A percentile compares a stretch with the other conserved stretches of the same genome.
phyloP scores from a whole-genome alignment of 2,329 filamentous ascomycete species.

The Ascosphaera acerosa region DNA sequence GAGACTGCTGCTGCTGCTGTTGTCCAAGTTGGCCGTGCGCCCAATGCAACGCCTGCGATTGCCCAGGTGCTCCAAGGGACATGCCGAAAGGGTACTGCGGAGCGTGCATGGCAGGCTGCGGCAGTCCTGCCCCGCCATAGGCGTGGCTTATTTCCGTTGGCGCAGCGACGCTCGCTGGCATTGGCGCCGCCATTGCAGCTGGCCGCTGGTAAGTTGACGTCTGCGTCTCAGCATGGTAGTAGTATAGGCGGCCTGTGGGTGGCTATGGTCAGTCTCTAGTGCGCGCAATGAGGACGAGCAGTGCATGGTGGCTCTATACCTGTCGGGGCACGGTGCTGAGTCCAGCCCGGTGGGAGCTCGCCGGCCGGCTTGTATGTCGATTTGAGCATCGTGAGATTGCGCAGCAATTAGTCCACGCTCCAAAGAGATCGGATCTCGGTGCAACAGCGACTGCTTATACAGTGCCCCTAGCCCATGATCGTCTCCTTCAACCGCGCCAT shows the following conservation, averaged over 20 bases:
- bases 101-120: too few species aligned
- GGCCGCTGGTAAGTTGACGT: conserved; percentile 72
- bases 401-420: neutral
- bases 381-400: conserved; percentile 36
- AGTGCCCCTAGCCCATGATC: too few species aligned
- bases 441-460: too few species aligned
- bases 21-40: neutral
- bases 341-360: conserved; percentile 59
- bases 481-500: too few species aligned
- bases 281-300: too few species aligned
- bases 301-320: conserved; percentile 19
- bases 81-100: too few species aligned
- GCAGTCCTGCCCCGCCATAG: too few species aligned
- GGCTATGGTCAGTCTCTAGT: conserved; percentile 4
- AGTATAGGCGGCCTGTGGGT: conserved; percentile 49
- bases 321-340: conserved; percentile 73
- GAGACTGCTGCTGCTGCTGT: conserved; percentile 4
- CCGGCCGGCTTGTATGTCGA: conserved; percentile 46
- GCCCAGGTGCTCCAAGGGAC: too few species aligned
- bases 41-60: too few species aligned
- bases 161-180: too few species aligned
- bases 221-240: conserved; percentile 60
- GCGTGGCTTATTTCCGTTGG: too few species aligned
- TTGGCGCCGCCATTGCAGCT: too few species aligned
- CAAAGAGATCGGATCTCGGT: neutral